phyloP scores from a whole-genome alignment of 148 eudicot genomes.

The Cornus controversa region DNA sequence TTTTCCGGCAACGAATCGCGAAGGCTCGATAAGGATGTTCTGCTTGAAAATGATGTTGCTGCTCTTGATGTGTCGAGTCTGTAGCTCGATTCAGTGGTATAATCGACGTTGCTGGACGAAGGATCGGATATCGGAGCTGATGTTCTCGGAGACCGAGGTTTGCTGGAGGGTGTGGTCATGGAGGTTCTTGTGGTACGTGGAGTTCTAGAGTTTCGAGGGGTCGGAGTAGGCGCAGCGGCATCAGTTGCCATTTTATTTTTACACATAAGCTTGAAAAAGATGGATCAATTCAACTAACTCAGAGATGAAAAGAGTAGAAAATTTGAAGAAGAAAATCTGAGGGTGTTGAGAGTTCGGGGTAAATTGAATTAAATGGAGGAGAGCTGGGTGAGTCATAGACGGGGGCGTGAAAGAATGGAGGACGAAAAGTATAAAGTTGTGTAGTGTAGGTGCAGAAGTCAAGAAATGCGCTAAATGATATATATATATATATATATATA shows the following conservation, averaged over 20 bases:
- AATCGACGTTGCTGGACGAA: constrained; percentile 5
- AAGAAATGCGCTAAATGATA: too few species aligned
- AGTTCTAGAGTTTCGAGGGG: neutral
- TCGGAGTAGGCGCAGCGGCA: constrained; percentile 15
- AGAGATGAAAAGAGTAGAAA: neutral
- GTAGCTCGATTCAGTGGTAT: constrained; percentile 29
- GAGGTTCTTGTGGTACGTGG: neutral
- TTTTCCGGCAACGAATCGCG: constrained; percentile 65
- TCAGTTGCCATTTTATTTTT: constrained; percentile 31
- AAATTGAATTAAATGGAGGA: neutral
- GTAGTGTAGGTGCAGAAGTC: too few species aligned
- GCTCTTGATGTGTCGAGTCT: constrained; percentile 31
- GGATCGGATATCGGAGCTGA: neutral
- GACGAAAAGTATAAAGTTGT: neutral
- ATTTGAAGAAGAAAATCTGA: neutral
- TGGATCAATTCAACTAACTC: neutral
- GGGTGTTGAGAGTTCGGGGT: neutral
- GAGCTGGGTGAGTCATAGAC: neutral
- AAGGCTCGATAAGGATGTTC: constrained; percentile 51
- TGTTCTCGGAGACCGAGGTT: neutral
- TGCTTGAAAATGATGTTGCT: constrained; percentile 42
- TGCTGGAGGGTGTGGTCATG: neutral
- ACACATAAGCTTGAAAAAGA: constrained; percentile 29
- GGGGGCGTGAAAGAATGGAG: neutral
- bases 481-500: too few species aligned